Evolutionary conservation across 495 filamentous ascomycete species (phyloP).

Genomic region (Trichoderma virens): DNA sequence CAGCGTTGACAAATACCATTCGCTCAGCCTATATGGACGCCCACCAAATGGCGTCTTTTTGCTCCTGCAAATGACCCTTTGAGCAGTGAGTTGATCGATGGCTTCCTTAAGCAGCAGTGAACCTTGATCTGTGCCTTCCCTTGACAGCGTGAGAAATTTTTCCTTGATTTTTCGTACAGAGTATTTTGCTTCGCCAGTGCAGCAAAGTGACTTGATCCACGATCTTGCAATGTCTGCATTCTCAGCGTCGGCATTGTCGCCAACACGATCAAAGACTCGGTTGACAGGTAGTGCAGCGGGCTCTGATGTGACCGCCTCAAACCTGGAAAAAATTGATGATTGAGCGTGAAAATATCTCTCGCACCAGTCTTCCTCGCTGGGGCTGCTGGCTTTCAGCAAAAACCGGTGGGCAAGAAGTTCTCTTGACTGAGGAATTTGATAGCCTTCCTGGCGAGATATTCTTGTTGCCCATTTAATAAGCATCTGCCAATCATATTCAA

Average conservation of each 20-base stretch:
- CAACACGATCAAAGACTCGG: neutral
- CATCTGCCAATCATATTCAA: slow-evolving; percentile 66
- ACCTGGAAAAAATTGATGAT: slow-evolving; percentile 37
- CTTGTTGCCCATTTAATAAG: slow-evolving; percentile 28
- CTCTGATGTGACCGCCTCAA: slow-evolving; percentile 34
- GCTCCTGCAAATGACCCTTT: slow-evolving; percentile 51
- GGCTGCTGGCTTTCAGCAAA: slow-evolving; percentile 22
- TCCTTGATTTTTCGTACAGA: slow-evolving; percentile 26
- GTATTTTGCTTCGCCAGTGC: slow-evolving; percentile 28
- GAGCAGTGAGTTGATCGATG: slow-evolving; percentile 47
- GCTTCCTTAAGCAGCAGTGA: slow-evolving; percentile 44
- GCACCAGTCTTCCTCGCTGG: slow-evolving; percentile 36
- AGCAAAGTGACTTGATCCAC: slow-evolving; percentile 27
- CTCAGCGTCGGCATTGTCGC: neutral
- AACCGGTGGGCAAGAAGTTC: slow-evolving; percentile 24
- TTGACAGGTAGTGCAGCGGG: slow-evolving; percentile 21
- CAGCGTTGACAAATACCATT: slow-evolving; percentile 44
- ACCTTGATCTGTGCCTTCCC: slow-evolving; percentile 26
- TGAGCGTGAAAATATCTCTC: slow-evolving; percentile 36
- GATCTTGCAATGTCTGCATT: slow-evolving; percentile 18
- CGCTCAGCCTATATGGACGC: slow-evolving; percentile 52
- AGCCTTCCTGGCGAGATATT: neutral
- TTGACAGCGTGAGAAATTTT: slow-evolving; percentile 29
- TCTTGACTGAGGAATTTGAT: slow-evolving; percentile 27
- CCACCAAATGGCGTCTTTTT: slow-evolving; percentile 47